Evolutionary conservation across 2,329 filamentous ascomycete species (phyloP).

Genomic region (Shiraia bambusicola): DNA sequence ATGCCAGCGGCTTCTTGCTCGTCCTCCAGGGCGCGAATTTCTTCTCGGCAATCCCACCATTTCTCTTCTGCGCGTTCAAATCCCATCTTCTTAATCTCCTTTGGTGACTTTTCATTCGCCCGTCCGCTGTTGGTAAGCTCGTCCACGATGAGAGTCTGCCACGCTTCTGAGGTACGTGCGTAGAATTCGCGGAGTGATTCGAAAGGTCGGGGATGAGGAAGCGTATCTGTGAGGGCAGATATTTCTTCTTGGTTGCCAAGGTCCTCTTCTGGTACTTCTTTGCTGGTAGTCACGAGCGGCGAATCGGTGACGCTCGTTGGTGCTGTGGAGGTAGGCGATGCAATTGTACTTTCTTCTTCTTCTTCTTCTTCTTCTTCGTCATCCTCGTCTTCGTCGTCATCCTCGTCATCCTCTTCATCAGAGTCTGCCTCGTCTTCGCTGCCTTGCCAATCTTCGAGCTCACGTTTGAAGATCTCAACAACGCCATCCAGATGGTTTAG

Average conservation of each 20-base stretch:
- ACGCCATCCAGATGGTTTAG: conserved; percentile 94
- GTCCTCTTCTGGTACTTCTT: conserved; percentile 40
- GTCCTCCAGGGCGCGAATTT: conserved; percentile 87
- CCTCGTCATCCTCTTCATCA: conserved; percentile 53
- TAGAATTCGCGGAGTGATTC: conserved; percentile 93
- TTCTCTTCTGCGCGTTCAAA: conserved; percentile 93
- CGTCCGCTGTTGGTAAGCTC: conserved; percentile 62
- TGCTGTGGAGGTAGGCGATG: conserved; percentile 47
- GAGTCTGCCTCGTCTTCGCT: conserved; percentile 49
- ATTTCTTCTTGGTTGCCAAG: conserved; percentile 54
- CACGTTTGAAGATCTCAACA: conserved; percentile 83
- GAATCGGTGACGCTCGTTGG: conserved; percentile 50
- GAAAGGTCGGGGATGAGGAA: conserved; percentile 79
- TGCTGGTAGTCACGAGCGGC: conserved; percentile 19
- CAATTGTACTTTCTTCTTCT: conserved; percentile 49
- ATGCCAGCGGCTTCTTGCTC: conserved; percentile 96
- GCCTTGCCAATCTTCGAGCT: conserved; percentile 80
- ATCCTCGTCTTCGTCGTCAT: conserved; percentile 36
- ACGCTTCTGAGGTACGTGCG: conserved; percentile 78
- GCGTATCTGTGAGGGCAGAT: conserved; percentile 64
- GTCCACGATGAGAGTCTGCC: conserved; percentile 85
- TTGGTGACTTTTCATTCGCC: conserved; percentile 69
- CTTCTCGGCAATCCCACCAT: conserved; percentile 98
- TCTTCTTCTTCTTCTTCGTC: conserved; percentile 54
- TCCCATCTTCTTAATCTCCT: conserved; percentile 89